These are phyloP conservation scores for Orbilia brochopaga DNA, from an alignment of 2,329 filamentous ascomycete genomes.

Conservation along the genomic window DNA sequence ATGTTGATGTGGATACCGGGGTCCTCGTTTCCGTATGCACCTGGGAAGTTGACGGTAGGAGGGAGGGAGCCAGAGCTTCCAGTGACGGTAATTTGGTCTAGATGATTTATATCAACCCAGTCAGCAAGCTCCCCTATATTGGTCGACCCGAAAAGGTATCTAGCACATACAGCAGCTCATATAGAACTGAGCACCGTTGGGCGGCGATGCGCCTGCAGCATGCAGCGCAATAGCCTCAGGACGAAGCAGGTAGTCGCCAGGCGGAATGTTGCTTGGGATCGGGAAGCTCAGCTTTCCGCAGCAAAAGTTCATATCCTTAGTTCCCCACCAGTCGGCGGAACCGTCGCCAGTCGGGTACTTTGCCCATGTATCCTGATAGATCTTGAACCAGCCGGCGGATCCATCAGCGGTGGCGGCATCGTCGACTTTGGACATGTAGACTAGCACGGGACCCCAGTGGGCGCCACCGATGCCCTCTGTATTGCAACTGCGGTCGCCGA, in stretches of 20 bases:
- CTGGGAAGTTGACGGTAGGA: constrained; percentile 61
- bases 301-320: constrained; percentile 58
- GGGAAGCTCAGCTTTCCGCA: constrained; percentile 59
- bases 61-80: constrained; percentile 51
- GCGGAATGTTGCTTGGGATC: constrained; percentile 63
- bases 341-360: constrained; percentile 58
- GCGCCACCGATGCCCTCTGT: constrained; percentile 64
- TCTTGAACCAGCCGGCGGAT: constrained; percentile 63
- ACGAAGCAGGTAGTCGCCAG: constrained; percentile 65
- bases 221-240: constrained; percentile 65
- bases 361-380: constrained; percentile 59
- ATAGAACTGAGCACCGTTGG: constrained; percentile 49
- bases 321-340: constrained; percentile 62
- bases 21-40: constrained; percentile 60
- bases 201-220: constrained; percentile 57
- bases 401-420: constrained; percentile 62
- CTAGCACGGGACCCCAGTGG: constrained; percentile 65
- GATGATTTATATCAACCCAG: not conserved
- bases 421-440: constrained; percentile 63
- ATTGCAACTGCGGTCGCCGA: constrained; percentile 60
- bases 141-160: not conserved
- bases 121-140: not conserved
- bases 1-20: constrained; percentile 62
- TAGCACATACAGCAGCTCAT: constrained; percentile 45
- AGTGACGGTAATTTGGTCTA: constrained; percentile 44